phyloP scores from a whole-genome alignment of 257 asterid species.

The Schizonepeta tenuifolia region DNA sequence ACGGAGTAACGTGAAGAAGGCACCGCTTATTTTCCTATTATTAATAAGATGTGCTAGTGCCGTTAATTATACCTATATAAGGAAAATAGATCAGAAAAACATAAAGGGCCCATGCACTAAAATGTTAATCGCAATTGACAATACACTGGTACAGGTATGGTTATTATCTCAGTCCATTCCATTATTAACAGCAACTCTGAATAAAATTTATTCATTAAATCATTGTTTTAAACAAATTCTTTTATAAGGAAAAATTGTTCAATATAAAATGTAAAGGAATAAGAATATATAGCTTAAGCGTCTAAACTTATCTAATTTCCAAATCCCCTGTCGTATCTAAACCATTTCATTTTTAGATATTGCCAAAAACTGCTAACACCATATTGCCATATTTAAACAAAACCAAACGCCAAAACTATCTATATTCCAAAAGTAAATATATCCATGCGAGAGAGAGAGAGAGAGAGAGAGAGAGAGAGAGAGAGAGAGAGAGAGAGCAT shows the following conservation, averaged over 20 bases:
- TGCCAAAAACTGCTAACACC: not conserved
- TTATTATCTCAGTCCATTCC: not conserved
- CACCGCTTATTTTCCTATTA: too few species aligned
- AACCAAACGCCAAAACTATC: not conserved
- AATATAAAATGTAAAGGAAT: not conserved
- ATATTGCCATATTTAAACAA: not conserved
- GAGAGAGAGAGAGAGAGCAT: not conserved
- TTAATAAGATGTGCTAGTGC: too few species aligned
- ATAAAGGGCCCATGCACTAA: too few species aligned
- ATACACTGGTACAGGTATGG: too few species aligned
- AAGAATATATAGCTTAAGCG: too few species aligned
- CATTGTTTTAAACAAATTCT: not conserved
- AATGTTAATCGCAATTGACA: too few species aligned
- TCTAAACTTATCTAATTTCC: not conserved
- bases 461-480: not conserved
- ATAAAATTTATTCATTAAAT: not conserved
- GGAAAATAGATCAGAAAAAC: too few species aligned
- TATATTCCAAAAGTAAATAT: not conserved
- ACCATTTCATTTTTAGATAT: not conserved
- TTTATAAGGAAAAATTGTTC: not conserved
- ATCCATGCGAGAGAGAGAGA: not conserved
- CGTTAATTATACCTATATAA: too few species aligned
- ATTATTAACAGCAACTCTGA: not conserved
- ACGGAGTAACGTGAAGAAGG: too few species aligned
- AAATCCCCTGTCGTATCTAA: too few species aligned